phyloP scores from a whole-genome alignment of 371 early-diverging fungal species.

The Mortierella sp. region DNA sequence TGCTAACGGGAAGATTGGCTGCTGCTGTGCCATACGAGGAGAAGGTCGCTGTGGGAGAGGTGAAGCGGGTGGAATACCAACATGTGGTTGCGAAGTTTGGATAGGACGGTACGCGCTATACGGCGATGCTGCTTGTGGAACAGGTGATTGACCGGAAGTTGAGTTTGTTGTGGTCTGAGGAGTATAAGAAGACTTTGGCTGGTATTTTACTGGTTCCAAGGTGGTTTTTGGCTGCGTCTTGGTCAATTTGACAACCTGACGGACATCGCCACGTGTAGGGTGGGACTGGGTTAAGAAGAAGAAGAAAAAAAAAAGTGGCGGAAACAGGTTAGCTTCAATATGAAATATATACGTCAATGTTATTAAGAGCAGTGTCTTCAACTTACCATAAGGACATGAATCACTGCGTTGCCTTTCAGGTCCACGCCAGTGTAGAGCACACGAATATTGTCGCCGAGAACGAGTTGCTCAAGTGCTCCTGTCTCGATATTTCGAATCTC shows the following conservation, averaged over 20 bases:
- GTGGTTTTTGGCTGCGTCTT: constrained; percentile 22
- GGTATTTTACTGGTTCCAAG: constrained; percentile 28
- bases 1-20: not conserved
- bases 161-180: not conserved
- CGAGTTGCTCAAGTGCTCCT: constrained; percentile 71
- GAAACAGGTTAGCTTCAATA: not conserved
- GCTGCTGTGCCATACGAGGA: constrained; percentile 13
- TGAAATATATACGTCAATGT: not conserved
- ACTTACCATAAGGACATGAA: constrained; percentile 44
- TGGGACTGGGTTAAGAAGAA: constrained; percentile 16
- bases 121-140: not conserved
- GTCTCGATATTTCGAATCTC: constrained; percentile 90
- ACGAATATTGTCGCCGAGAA: constrained; percentile 55
- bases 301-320: no score
- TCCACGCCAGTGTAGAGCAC: constrained; percentile 37
- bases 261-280: constrained; percentile 14
- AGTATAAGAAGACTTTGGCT: constrained; percentile 17
- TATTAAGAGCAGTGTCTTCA: not conserved
- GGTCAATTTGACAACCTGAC: constrained; percentile 23
- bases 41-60: constrained; percentile 25
- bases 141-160: not conserved
- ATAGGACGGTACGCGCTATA: not conserved
- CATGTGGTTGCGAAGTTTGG: not conserved
- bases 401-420: constrained; percentile 27
- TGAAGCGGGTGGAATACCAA: not conserved